Conservation (phyloP, 139 green algal genomes). For the Marvania coccoides region DNA sequence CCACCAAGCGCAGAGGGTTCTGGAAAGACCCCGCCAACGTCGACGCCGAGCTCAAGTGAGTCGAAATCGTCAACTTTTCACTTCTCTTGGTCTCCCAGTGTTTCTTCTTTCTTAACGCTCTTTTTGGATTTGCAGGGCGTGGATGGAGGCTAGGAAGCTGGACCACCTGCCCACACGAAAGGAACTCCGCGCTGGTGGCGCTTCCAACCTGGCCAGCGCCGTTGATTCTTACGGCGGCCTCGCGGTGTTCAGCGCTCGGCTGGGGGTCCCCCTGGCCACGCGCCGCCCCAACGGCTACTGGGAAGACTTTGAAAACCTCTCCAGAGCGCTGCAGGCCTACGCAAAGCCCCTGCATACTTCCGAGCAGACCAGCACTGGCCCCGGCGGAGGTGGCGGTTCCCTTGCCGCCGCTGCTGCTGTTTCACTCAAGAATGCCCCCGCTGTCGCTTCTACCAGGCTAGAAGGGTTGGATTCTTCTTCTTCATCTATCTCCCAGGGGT, state of each 20-base stretch:
- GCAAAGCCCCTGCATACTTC: neutral
- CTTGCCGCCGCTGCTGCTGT: neutral
- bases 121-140: neutral
- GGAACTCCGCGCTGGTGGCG: conserved; percentile 23
- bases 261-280: conserved; percentile 12
- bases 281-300: conserved; percentile 24
- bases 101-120: neutral
- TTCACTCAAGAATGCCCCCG: neutral
- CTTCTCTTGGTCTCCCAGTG: neutral
- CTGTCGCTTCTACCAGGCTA: neutral
- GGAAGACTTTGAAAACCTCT: conserved; percentile 11
- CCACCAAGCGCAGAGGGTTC: conserved; percentile 16
- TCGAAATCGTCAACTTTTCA: neutral
- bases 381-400: neutral
- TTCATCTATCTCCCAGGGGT: neutral
- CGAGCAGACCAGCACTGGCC: neutral
- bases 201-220: conserved; percentile 13
- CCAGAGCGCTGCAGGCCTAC: conserved; percentile 11
- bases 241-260: conserved; percentile 2
- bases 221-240: conserved; percentile 25
- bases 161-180: conserved; percentile 24
- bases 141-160: conserved; percentile 15
- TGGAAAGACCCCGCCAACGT: conserved; percentile 36
- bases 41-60: conserved; percentile 27
- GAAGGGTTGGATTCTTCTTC: neutral